Evolutionary conservation across 352 stramenopile species (phyloP), one percentile per base, ranked within the genome.

Genomic region (Phytophthora agathidicida): DNA sequence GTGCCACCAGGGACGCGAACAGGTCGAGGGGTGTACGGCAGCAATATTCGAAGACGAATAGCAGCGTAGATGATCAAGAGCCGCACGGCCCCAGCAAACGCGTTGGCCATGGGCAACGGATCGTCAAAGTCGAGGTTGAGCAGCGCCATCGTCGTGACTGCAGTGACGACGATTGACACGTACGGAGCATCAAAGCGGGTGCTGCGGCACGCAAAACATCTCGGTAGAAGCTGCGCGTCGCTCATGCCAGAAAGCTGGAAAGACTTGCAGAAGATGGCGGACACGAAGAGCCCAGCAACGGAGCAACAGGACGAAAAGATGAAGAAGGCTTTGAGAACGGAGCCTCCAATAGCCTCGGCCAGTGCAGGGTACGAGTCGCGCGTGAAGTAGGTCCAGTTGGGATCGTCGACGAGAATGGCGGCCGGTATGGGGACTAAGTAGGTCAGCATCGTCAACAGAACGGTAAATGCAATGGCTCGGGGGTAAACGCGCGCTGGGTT

Each of bases 261-360:
- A 13, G 92, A 80, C 71, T 98, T 93, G 19, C 77, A 81, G 24
- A 83, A 96, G 52, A 98, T 88, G 64, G 96, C 91, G 7, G 89
- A 89, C 66, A 96, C 75, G 71, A 97, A 98, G 27, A 97, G 64
- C 0, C 86, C 93, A 23, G 96, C 75, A 42, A 94, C 94, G 19
- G 74, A 86, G 42, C 94, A 85, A 37, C 87, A 82, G 7, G 91
- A 86, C 27, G 62, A 73, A 10, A 91, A 79, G 43, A 96, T 73
- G 35, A 96, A 86, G 79, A 96, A 91, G 3, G 62, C 71, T 37
- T 89, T 86, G 6, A 98, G 82, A 66, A 86, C 94, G 13, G 74
- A 60, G 9, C 92, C 83, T 16, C 82, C 94, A 31, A 86, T 88
- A 38, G 95, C 73, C 10, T 95, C 76, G 17, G 83, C 89, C 17